phyloP scores from a whole-genome alignment of 2,329 filamentous ascomycete species.

The Cordyceps farinosa region DNA sequence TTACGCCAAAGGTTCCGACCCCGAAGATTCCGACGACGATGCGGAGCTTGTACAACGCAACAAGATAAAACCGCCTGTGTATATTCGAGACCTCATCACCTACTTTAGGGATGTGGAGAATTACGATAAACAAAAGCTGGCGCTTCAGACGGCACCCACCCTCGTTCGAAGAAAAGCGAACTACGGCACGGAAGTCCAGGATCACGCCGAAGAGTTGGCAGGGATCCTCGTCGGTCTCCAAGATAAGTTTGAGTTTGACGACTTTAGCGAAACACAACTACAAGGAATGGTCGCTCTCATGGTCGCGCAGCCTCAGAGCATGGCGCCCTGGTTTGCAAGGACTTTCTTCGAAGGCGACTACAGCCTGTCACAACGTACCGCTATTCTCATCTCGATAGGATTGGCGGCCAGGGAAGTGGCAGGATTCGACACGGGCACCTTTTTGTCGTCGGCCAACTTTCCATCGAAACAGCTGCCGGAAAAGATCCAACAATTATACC shows the following conservation, averaged over 20 bases:
- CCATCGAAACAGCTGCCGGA: conserved; percentile 77
- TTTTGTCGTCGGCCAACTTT: conserved; percentile 55
- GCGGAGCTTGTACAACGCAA: conserved; percentile 80
- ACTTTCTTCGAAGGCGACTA: conserved; percentile 92
- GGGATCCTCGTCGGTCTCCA: conserved; percentile 73
- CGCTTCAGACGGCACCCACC: conserved; percentile 68
- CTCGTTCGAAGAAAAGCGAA: conserved; percentile 85
- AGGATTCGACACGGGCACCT: conserved; percentile 62
- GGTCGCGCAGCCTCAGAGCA: conserved; percentile 68
- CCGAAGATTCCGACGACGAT: conserved; percentile 90
- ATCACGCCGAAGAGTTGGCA: conserved; percentile 79
- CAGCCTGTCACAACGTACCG: conserved; percentile 77
- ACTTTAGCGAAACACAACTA: conserved; percentile 71
- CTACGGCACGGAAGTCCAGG: conserved; percentile 82
- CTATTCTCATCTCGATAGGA: conserved; percentile 77
- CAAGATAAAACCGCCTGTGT: conserved; percentile 81
- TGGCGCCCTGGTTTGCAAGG: conserved; percentile 80
- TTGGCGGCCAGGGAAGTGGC: conserved; percentile 80
- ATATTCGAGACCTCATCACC: conserved; percentile 77
- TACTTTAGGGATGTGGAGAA: conserved; percentile 78
- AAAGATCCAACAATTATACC: conserved; percentile 69
- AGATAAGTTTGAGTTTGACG: conserved; percentile 77
- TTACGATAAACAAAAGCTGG: conserved; percentile 79
- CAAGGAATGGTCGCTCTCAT: conserved; percentile 81
- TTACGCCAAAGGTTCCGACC: conserved; percentile 83